A percentile compares a stretch with the other conserved stretches of the same genome.
phyloP scores from a whole-genome alignment of 805 yeast genomes.

The Yamadazyma sp. region DNA sequence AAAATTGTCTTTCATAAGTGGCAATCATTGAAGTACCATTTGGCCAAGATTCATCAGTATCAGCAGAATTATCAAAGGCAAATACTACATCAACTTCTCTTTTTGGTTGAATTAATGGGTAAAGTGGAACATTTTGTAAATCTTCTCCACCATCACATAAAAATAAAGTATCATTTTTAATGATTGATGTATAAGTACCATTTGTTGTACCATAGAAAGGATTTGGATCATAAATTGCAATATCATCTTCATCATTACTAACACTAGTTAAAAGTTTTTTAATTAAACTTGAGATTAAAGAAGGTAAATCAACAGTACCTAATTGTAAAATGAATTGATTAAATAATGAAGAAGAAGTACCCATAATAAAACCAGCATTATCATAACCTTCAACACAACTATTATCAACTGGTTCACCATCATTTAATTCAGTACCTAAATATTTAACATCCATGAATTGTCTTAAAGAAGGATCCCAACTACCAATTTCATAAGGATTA shows the following conservation, averaged over 20 bases:
- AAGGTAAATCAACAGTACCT: slow-evolving; percentile 36
- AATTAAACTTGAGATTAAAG: slow-evolving; percentile 20
- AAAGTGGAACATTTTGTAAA: slow-evolving; percentile 34
- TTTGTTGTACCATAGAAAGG: slow-evolving; percentile 50
- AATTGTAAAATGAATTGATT: slow-evolving; percentile 61
- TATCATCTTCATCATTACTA: slow-evolving; percentile 54
- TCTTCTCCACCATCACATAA: slow-evolving; percentile 44
- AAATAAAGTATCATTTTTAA: slow-evolving; percentile 22
- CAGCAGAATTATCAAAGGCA: slow-evolving; percentile 38
- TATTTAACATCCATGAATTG: slow-evolving; percentile 66
- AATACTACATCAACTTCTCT: slow-evolving; percentile 35
- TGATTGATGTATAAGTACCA: slow-evolving; percentile 17
- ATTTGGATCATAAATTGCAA: slow-evolving; percentile 70
- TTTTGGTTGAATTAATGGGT: slow-evolving; percentile 34
- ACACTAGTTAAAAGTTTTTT: slow-evolving; percentile 26
- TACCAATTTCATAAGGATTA: slow-evolving; percentile 55
- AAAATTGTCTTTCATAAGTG: slow-evolving; percentile 35
- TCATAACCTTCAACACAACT: slow-evolving; percentile 69
- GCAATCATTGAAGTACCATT: slow-evolving; percentile 32
- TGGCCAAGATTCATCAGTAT: slow-evolving; percentile 33
- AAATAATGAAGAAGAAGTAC: slow-evolving; percentile 80
- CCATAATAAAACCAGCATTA: slow-evolving; percentile 77
- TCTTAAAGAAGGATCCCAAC: slow-evolving; percentile 78
- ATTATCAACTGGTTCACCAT: slow-evolving; percentile 51
- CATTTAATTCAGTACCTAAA: slow-evolving; percentile 60